Percentiles rank a stretch among this genome's conserved stretches.
These are phyloP conservation scores for Gleditsia sinensis DNA, from an alignment of 306 rosid genomes.

Conservation along the genomic window DNA sequence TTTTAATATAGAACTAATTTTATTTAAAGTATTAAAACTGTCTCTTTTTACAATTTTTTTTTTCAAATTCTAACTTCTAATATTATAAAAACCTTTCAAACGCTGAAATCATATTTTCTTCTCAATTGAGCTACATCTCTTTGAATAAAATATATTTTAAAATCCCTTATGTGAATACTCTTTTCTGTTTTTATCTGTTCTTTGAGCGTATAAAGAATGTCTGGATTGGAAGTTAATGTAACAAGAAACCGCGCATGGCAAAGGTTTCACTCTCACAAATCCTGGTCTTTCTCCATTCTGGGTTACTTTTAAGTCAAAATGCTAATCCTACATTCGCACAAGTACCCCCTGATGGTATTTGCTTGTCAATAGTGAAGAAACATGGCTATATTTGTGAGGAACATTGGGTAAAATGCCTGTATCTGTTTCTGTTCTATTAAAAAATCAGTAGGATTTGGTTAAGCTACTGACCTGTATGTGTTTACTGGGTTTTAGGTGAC, in stretches of 20 bases:
- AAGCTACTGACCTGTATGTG: neutral
- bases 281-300: neutral
- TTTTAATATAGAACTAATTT: too few species aligned
- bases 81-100: too few species aligned
- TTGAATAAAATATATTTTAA: too few species aligned
- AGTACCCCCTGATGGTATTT: constrained; percentile 45
- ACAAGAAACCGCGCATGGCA: constrained; percentile 41
- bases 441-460: constrained; percentile 13
- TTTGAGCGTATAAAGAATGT: constrained; percentile 33
- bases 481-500: constrained; percentile 54
- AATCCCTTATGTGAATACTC: constrained; percentile 37
- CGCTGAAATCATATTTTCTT: too few species aligned
- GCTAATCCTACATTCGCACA: constrained; percentile 37
- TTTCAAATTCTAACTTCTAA: too few species aligned
- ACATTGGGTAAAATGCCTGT: constrained; percentile 45
- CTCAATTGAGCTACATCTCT: too few species aligned
- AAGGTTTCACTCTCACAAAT: constrained; percentile 4
- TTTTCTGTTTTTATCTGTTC: constrained; percentile 28
- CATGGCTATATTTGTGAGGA: constrained; percentile 71
- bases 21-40: too few species aligned
- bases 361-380: constrained; percentile 54
- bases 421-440: constrained; percentile 25
- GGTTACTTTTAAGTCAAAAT: neutral
- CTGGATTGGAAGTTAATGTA: constrained; percentile 34
- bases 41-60: too few species aligned